phyloP scores from a whole-genome alignment of 371 early-diverging fungal species.

The Rhizopus sp. region DNA sequence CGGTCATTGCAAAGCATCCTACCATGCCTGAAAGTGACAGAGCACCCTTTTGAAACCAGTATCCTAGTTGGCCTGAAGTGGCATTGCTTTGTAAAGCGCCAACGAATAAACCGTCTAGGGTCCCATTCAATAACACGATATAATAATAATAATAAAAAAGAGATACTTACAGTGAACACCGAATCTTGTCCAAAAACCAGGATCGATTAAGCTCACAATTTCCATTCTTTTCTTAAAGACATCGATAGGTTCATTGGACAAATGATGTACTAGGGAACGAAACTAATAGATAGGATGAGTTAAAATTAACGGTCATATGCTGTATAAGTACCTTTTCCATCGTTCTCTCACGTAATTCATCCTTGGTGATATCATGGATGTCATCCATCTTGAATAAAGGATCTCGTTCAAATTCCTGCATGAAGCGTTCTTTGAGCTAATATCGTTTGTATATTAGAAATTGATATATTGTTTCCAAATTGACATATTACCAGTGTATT shows the following conservation, averaged over 20 bases:
- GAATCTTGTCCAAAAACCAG: conserved; percentile 91
- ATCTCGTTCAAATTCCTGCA: conserved; percentile 89
- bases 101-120: conserved; percentile 79
- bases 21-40: conserved; percentile 78
- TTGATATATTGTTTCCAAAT: neutral
- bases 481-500: conserved; percentile 50
- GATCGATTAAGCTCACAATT: conserved; percentile 79
- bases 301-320: neutral
- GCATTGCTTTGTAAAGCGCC: conserved; percentile 89
- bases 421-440: conserved; percentile 77
- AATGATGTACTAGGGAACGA: conserved; percentile 72
- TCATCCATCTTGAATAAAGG: conserved; percentile 84
- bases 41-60: conserved; percentile 91
- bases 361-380: conserved; percentile 75
- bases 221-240: conserved; percentile 82
- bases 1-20: conserved; percentile 94
- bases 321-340: conserved; percentile 70
- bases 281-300: conserved; percentile 33
- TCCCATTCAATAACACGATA: neutral
- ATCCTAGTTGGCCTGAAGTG: conserved; percentile 80
- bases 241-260: conserved; percentile 75
- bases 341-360: conserved; percentile 81
- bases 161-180: conserved; percentile 78
- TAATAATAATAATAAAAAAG: neutral
- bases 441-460: neutral